phyloP scores from a whole-genome alignment of 495 filamentous ascomycete genomes.

The Evernia prunastri region DNA sequence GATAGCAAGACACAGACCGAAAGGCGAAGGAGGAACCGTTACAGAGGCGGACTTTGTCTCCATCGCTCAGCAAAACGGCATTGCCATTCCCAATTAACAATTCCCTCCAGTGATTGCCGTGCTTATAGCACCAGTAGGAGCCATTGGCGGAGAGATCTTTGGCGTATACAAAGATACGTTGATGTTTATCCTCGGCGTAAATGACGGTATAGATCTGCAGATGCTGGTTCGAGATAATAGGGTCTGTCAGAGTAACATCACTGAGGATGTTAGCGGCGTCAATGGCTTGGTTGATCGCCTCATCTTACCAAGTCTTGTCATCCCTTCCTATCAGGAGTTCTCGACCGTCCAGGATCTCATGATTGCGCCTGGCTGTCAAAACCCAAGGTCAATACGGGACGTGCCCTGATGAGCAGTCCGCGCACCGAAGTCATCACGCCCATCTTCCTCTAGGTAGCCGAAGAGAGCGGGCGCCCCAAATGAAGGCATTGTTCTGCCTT shows the following conservation, averaged over 20 bases:
- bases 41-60: conserved; percentile 41
- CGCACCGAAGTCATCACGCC: neutral
- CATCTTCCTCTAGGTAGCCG: conserved; percentile 3
- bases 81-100: conserved; percentile 38
- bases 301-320: conserved; percentile 29
- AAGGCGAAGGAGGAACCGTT: conserved; percentile 28
- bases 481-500: neutral
- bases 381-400: neutral
- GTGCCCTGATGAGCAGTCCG: neutral
- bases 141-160: conserved; percentile 56
- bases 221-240: conserved; percentile 50
- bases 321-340: conserved; percentile 39
- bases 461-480: neutral
- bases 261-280: conserved; percentile 26
- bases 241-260: conserved; percentile 37
- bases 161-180: conserved; percentile 51
- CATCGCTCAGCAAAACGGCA: conserved; percentile 48
- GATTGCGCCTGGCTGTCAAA: neutral
- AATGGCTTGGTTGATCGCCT: neutral
- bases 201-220: conserved; percentile 56
- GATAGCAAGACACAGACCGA: conserved; percentile 4
- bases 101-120: conserved; percentile 49
- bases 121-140: conserved; percentile 47
- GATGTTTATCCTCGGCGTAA: conserved; percentile 37
- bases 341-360: conserved; percentile 26